These are phyloP conservation scores for Starmerella asiatica DNA, from an alignment of 805 yeast species.

Conservation along the genomic window DNA sequence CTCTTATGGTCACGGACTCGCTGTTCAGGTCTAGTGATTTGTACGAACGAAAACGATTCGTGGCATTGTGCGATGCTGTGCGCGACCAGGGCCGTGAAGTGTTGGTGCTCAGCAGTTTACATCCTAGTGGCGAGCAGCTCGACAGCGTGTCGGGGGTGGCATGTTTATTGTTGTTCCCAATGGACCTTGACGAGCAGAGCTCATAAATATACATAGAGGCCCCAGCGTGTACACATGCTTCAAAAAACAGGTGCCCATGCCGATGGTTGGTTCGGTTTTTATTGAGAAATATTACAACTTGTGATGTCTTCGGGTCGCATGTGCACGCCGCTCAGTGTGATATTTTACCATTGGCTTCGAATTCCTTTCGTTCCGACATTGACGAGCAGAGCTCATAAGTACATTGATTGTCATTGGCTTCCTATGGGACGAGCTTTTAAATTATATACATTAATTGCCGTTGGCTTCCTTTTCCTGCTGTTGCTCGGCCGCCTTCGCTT, in stretches of 20 bases:
- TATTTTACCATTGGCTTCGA: no score
- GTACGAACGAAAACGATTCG: constrained; percentile 50
- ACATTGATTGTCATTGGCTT: no score
- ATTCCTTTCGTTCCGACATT: no score
- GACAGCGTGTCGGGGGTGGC: constrained; percentile 87
- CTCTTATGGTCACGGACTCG: constrained; percentile 64
- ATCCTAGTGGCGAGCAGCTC: constrained; percentile 79
- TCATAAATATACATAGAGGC: no score
- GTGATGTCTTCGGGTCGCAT: no score
- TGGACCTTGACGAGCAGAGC: constrained; percentile 45
- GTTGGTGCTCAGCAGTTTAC: constrained; percentile 65
- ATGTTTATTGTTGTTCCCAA: constrained; percentile 67
- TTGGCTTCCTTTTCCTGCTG: not conserved
- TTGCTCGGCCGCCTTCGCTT: not conserved
- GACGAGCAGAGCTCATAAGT: constrained; percentile 52
- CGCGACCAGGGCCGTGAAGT: constrained; percentile 64
- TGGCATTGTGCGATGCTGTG: constrained; percentile 54
- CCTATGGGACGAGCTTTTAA: no score
- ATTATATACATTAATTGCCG: no score
- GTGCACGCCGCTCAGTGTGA: no score
- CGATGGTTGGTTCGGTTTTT: no score
- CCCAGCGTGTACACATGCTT: no score
- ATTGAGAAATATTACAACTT: no score
- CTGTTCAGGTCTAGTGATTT: constrained; percentile 68
- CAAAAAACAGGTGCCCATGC: no score